Percentiles rank a stretch among this genome's conserved stretches.
Conservation (phyloP, 306 rosid genomes). For the Cicer pinnatifidum region DNA sequence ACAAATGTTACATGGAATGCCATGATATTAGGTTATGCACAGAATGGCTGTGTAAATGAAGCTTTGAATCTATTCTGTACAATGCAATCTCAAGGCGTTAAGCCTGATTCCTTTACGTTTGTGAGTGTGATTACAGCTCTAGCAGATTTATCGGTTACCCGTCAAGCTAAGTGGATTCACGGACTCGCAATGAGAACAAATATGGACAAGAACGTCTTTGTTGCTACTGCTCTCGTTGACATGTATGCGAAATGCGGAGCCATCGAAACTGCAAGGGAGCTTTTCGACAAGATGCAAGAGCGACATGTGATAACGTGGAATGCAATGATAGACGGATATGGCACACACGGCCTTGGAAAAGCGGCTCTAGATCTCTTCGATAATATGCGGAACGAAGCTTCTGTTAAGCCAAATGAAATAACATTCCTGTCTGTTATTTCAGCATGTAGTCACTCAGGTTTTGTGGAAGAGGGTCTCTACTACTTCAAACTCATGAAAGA, state of each 20-base stretch:
- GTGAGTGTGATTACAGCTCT: conserved; percentile 84
- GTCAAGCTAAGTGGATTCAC: conserved; percentile 94
- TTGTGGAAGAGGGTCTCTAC: conserved; percentile 73
- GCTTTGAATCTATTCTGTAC: conserved; percentile 67
- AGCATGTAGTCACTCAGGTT: conserved; percentile 88
- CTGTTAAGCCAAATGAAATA: conserved; percentile 65
- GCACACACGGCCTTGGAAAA: conserved; percentile 83
- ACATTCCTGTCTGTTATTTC: conserved; percentile 80
- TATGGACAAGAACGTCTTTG: conserved; percentile 73
- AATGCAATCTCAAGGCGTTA: conserved; percentile 65
- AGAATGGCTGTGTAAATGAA: conserved; percentile 66
- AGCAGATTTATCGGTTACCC: conserved; percentile 79
- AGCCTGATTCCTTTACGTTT: conserved; percentile 83
- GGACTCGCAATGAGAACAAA: conserved; percentile 72
- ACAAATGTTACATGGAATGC: conserved; percentile 91
- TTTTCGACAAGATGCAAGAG: conserved; percentile 77
- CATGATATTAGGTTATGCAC: conserved; percentile 87
- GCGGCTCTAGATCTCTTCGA: conserved; percentile 66
- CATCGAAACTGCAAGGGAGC: conserved; percentile 66
- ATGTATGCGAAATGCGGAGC: conserved; percentile 86
- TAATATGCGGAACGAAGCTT: conserved; percentile 60
- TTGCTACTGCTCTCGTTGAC: conserved; percentile 82
- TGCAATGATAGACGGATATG: conserved; percentile 90
- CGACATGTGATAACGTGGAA: conserved; percentile 90
- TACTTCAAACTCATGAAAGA: conserved; percentile 70